Base-by-base conservation (phyloP, 2,329 filamentous ascomycete species). In the Lachnellula suecica region DNA sequence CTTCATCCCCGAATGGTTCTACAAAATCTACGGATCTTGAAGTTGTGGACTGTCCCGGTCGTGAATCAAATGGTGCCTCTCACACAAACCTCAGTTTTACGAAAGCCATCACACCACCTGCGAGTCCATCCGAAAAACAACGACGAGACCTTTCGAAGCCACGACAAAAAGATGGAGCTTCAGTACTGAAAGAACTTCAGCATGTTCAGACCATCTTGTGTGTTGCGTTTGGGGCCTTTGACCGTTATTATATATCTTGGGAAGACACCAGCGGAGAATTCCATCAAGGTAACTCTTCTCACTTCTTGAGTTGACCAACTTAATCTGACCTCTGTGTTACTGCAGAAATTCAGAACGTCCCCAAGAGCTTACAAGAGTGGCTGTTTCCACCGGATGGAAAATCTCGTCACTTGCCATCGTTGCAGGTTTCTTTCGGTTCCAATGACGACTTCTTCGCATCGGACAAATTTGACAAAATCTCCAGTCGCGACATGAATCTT, bases 371-470 rank as follows among this genome's bases (percentile, higher is more conserved):
- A 4, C 25, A 50, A 3, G 31, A 50, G 19, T 61, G 59, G 59
- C 49, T 61, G 3, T 61, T 55, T 40, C 57, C 57, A 22, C 22
- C 24, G 10, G 43, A 45, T 17, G 49, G 49, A 6, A 13, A 38
- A 1, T 54, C 52, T 19, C 53, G 58, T 11, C 41, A 62, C 35
- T 29, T 62, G 9, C 56, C 46, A 6, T 51, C 56, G 2, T 47
- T 62, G 5, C 59, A 62, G 48, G 58, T 62, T 4, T 54, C 58
- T 3, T 58, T 62, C 34, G 57, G 57, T 8, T 58, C 54, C 2
- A 59, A 59, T 23, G 59, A 62, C 37, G 58, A 60, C 9, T 62
- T 57, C 50, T 60, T 60, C 35, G 59, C 58, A n/a, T 62, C 56
- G 9, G 59, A 62, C 34, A 23, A 57, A 43, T 27, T 51, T 22